phyloP scores from a whole-genome alignment of 352 stramenopile genomes.

The Globisporangium rhizosaccharum region DNA sequence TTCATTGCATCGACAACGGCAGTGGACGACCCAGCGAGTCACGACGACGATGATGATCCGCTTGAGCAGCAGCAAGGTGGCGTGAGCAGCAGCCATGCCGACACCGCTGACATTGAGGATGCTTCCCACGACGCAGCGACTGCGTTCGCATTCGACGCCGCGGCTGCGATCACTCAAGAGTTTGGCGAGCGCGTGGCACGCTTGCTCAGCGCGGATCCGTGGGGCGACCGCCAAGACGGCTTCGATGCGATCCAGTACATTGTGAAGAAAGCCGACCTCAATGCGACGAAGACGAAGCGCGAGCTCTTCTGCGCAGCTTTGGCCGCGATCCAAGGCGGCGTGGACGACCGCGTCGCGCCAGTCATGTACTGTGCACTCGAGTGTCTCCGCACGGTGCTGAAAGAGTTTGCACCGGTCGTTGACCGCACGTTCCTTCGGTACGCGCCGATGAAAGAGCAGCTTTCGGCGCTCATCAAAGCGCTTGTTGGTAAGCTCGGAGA shows the following conservation, averaged over 20 bases:
- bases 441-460: conserved; percentile 45
- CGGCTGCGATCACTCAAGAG: conserved; percentile 55
- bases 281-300: conserved; percentile 27
- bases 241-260: conserved; percentile 66
- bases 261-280: conserved; percentile 61
- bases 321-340: conserved; percentile 61
- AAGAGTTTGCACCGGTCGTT: conserved; percentile 49
- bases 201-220: conserved; percentile 63
- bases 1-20: conserved; percentile 11
- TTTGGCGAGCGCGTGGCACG: conserved; percentile 71
- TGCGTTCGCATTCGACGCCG: conserved; percentile 43
- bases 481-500: conserved; percentile 65
- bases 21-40: conserved; percentile 11
- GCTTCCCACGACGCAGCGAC: conserved; percentile 7
- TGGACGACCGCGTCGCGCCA: conserved; percentile 68
- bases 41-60: conserved; percentile 11
- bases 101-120: conserved; percentile 1
- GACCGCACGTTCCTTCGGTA: conserved; percentile 38
- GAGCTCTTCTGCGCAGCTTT: conserved; percentile 63
- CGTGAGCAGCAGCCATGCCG: background rate
- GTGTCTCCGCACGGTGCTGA: conserved; percentile 56
- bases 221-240: conserved; percentile 74
- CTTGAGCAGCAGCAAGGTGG: background rate
- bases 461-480: conserved; percentile 41
- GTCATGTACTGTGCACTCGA: conserved; percentile 85